Evolutionary conservation across 345 rosid species (phyloP), one percentile per base, ranked within the genome.

Genomic region (Boechera divaricarpa): DNA sequence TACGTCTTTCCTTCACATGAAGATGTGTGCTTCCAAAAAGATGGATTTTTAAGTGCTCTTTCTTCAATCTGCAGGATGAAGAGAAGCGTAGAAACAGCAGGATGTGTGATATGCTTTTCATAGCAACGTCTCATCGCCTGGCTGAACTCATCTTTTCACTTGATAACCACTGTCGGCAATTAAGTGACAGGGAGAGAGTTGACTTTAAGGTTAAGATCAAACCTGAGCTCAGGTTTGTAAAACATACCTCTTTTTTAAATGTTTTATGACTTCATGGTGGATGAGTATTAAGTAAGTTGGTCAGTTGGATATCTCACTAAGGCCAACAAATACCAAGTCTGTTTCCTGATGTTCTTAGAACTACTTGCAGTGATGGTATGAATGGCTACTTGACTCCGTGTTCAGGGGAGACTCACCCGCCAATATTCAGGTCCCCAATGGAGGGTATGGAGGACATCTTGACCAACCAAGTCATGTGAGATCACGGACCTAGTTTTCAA

Each of bases 311-410:
- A 28, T 42, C 7, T 29, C 24, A 21, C 6, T 61, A 33, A 16
- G 32, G 24, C n/a, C 64, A 49, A 54, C 38, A 42, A 15, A 56
- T 41, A 56, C 24, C 56, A 44, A 29, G 4, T 33, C 38, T 28
- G 56, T 66, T 71, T 42, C 56, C 81, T 92, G 86, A 83, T 81
- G 70, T 54, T 69, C 65, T 82, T 84, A 68, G 72, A 82, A 62
- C 63, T 89, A n/a, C 79, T 8, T 90, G 91, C 96, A 95, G 99
- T 80, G 99, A 85, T 84, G 97, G 97, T 70, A 91, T 96, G 98
- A 93, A 96, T 28, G 99, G 99, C 69, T 95, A 86, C 80, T 83
- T 95, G 80, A 86, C 88, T 48, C 98, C 91, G 31, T 95, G 99
- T 66, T 82, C 83, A 72, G 98, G 96, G 72, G 98, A 95, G 74